Evolutionary conservation across 306 rosid species (phyloP).

Genomic region (Abrus pulchellus): DNA sequence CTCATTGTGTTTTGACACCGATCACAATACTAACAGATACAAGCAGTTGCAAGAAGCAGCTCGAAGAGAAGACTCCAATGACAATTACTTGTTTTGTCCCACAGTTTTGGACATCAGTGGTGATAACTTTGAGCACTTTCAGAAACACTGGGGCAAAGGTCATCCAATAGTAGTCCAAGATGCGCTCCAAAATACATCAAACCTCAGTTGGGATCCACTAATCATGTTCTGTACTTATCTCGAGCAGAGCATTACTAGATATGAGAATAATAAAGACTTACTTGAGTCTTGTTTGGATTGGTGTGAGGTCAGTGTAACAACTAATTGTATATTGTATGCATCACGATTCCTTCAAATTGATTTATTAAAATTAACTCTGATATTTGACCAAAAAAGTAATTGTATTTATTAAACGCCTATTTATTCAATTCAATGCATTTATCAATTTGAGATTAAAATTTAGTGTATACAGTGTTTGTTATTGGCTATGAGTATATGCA

Average conservation of each 20-base stretch:
- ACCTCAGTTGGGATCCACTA: constrained; percentile 87
- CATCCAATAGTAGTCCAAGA: constrained; percentile 89
- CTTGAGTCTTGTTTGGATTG: constrained; percentile 88
- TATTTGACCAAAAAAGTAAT: not conserved
- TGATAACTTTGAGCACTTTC: constrained; percentile 92
- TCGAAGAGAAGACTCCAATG: constrained; percentile 75
- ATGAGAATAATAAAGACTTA: constrained; percentile 64
- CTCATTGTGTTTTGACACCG: constrained; percentile 72
- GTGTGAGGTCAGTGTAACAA: constrained; percentile 86
- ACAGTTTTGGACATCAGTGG: constrained; percentile 64
- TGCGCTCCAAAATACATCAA: constrained; percentile 66
- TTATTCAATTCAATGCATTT: constrained; percentile 28
- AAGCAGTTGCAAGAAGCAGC: constrained; percentile 82
- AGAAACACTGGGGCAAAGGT: constrained; percentile 96
- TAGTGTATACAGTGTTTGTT: constrained; percentile 21
- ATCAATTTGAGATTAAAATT: constrained; percentile 20
- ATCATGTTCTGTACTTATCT: constrained; percentile 90
- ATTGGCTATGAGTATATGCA: constrained; percentile 17
- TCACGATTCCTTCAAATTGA: constrained; percentile 18
- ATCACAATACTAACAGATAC: constrained; percentile 58
- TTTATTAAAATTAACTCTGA: constrained; percentile 17
- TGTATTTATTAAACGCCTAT: not conserved
- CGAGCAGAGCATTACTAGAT: constrained; percentile 81
- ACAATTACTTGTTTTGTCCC: constrained; percentile 82
- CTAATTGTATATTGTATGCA: constrained; percentile 31